phyloP scores from a whole-genome alignment of 345 rosid species.

The Brassica carinata region DNA sequence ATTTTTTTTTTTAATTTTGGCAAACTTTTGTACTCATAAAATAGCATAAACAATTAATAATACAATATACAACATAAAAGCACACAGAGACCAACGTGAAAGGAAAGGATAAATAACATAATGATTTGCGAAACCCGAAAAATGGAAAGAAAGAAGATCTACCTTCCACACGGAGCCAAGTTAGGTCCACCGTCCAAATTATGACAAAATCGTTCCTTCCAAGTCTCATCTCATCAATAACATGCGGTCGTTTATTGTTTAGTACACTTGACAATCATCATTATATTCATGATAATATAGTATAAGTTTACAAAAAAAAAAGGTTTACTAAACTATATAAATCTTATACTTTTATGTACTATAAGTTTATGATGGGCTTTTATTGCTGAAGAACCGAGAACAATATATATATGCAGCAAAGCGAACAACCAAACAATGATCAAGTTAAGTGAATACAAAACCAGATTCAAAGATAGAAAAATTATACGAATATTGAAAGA shows the following conservation, averaged over 20 bases:
- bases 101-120: not conserved
- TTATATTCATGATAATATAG: not conserved
- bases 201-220: constrained; percentile 21
- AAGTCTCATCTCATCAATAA: constrained; percentile 24
- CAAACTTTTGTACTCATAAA: not conserved
- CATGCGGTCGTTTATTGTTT: constrained; percentile 24
- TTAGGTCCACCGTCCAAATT: constrained; percentile 38
- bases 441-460: not conserved
- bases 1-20: not conserved
- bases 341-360: too few relatives aligned
- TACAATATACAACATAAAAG: not conserved
- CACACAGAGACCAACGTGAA: not conserved
- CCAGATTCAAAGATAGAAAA: not conserved
- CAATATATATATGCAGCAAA: not conserved
- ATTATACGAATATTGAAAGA: not conserved
- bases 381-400: not conserved
- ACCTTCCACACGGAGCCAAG: constrained; percentile 26
- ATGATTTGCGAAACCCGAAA: not conserved
- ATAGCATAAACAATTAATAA: not conserved
- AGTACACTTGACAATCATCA: constrained; percentile 25
- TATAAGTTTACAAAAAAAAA: too few relatives aligned
- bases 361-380: not conserved
- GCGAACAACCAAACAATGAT: not conserved
- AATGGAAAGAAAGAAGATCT: not conserved
- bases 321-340: too few relatives aligned